Evolutionary conservation across 2,329 filamentous ascomycete genomes (phyloP), one percentile per base, ranked within the genome.

Genomic region (Bipolaris cookei): DNA sequence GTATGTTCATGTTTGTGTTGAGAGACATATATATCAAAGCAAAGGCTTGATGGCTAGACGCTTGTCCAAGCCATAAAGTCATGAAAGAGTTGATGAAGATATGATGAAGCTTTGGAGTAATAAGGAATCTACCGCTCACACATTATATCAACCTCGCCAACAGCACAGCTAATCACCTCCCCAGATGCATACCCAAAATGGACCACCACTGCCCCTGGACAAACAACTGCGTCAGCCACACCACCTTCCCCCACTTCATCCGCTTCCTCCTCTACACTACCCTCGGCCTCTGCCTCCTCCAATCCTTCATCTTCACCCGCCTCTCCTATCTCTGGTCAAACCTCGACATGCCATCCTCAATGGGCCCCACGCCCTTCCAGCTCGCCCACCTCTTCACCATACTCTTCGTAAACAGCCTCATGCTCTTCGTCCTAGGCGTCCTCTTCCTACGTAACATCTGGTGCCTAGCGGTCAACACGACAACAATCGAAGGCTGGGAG

Each of bases 151-250:
- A n/a, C 3, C 3, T 14, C 13, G 11, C 6, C 10, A 37, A 43
- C 2, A 28, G 1, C 8, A 37, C 10, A 51, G 39, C 38, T 53
- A 55, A 48, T 56, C 18, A 38, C 4, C 30, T 3, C 2, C 13
- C 6, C 51, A 86, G 84, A 66, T 92, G 90, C 75, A 85, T 92
- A 46, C 88, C 89, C 35, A 89, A 87, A 77, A 93, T 93, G 90
- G 90, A 93, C 78, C 90, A 92, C 77, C 90, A 96, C 78, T 95
- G 91, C 71, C 90, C 91, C 2, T 95, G 91, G 91, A 94, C 90
- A 3, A 81, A 79, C 59, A 94, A 93, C 77, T 96, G 91, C 79
- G 90, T 95, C 51, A 92, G 90, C 11, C 85, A 92, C 75, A 88
- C 87, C 58, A 93, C 90, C 1, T 90, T 92, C 68, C 91, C 91